Evolutionary conservation across 1,284 basidiomycete species (phyloP), one percentile per base, ranked within the genome.

Genomic region (Lentinula novae-zelandiae): DNA sequence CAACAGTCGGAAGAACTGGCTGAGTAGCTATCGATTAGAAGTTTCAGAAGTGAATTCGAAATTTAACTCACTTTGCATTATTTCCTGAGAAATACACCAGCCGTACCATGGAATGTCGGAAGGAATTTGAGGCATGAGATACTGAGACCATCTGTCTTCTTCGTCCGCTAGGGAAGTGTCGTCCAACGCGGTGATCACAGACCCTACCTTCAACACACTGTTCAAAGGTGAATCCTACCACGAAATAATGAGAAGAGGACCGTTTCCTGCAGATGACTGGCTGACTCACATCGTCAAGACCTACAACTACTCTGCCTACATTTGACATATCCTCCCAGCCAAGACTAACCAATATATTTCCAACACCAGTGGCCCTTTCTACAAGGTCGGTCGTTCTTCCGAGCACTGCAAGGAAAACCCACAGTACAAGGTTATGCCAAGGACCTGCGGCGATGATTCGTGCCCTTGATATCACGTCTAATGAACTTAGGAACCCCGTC

Each of bases 361-460:
- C 68, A 1, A 73, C 51, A 1, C 73, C 53, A 48, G 58, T 53
- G 15, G 60, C 13, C 6, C 36, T 57, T 3, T 60, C 51, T 15
- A 57, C 17, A 40, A 49, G 46, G 15, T 44, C 20, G 5, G 39
- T 72, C 2, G 70, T 60, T 60, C 71, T 73, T 36, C 73, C 69
- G 5, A 72, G 60, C 2, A 71, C 60, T 0, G 74, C 54, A 17
- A 86, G 69, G 2, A 80, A 34, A 48, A 70, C 67, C 74, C 77
- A 82, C 49, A 84, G 71, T 0, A 80, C 63, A 8, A 87, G 62
- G 66, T 92, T 92, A 67, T 92, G 89, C 65, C 84, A 88, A 9
- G 89, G 84, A 5, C 90, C 90, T 2, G 84, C 82, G 15, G 85
- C 78, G 38, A 84, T 76, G 50, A 92, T 77, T 12, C 86, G 80